A percentile compares a stretch with the other conserved stretches of the same genome.
Evolutionary conservation across 2,329 filamentous ascomycete species (phyloP).

Genomic region (Aspergillus pseudoglaucus): DNA sequence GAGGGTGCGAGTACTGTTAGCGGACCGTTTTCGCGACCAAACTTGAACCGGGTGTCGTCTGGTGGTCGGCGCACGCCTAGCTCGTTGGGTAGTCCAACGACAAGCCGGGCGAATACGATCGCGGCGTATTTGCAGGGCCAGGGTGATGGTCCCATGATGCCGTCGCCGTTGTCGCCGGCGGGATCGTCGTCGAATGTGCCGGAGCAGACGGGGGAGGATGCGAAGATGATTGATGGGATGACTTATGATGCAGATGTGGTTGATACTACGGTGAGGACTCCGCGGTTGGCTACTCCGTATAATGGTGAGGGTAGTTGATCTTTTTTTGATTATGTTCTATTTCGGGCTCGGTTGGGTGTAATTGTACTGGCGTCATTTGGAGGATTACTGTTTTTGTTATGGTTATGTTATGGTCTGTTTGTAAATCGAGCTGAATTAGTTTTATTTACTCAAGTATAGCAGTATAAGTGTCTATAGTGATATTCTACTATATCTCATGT

Average conservation of each 20-base stretch:
- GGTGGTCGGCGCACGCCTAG: constrained; percentile 27
- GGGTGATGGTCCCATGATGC: constrained; percentile 32
- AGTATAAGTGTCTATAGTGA: too few species aligned
- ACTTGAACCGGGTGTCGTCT: constrained; percentile 32
- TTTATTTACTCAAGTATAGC: too few species aligned
- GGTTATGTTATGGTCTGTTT: background rate
- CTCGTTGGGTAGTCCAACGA: constrained; percentile 34
- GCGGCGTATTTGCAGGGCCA: constrained; percentile 24
- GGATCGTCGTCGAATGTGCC: constrained; percentile 31
- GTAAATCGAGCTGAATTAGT: background rate
- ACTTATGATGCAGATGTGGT: constrained; percentile 57
- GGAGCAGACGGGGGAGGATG: constrained; percentile 44
- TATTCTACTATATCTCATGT: too few species aligned
- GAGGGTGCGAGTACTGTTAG: constrained; percentile 84
- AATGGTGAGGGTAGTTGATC: constrained; percentile 1
- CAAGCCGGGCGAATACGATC: constrained; percentile 25
- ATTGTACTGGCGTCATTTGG: background rate
- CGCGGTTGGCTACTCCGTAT: constrained; percentile 42
- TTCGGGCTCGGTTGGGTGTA: background rate
- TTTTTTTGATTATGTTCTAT: background rate
- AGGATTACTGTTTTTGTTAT: background rate
- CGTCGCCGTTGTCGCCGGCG: constrained; percentile 24
- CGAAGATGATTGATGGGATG: constrained; percentile 61
- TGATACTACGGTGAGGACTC: constrained; percentile 58
- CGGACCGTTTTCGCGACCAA: constrained; percentile 63